phyloP scores from a whole-genome alignment of 2,329 filamentous ascomycete genomes.

The Sclerotinia sclerotiorum region DNA sequence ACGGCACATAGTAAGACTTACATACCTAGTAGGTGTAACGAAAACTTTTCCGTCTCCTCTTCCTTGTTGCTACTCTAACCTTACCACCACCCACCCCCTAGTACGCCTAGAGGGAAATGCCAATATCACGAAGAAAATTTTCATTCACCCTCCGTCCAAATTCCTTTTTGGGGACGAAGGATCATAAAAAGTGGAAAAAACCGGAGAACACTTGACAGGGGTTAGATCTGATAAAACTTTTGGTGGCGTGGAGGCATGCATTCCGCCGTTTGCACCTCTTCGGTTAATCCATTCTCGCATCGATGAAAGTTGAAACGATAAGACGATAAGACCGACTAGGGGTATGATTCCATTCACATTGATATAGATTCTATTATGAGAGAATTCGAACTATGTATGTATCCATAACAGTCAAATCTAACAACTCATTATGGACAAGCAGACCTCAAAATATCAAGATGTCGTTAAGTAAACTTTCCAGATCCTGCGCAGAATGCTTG shows the following conservation, averaged over 20 bases:
- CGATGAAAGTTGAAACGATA: not conserved
- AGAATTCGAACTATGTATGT: too few relatives aligned
- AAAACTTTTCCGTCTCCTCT: not conserved
- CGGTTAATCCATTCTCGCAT: not conserved
- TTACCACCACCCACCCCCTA: not conserved
- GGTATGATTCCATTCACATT: not conserved
- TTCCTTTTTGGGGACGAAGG: not conserved
- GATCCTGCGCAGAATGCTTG: not conserved
- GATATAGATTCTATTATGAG: not conserved
- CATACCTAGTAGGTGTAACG: not conserved
- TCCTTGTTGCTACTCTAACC: not conserved
- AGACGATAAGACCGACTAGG: not conserved
- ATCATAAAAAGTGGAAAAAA: not conserved
- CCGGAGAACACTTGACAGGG: not conserved
- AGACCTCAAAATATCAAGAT: not conserved
- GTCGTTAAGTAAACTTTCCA: not conserved
- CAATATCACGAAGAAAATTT: not conserved
- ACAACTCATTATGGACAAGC: not conserved
- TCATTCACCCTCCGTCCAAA: not conserved
- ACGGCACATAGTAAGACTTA: too few relatives aligned
- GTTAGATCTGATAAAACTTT: conserved; percentile 15
- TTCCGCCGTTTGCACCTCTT: not conserved
- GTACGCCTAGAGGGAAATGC: not conserved
- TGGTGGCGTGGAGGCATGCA: not conserved
- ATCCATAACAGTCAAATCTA: not conserved